Conservation (phyloP, 1,284 basidiomycete species). For the Pseudozyma tsukubaensis region DNA sequence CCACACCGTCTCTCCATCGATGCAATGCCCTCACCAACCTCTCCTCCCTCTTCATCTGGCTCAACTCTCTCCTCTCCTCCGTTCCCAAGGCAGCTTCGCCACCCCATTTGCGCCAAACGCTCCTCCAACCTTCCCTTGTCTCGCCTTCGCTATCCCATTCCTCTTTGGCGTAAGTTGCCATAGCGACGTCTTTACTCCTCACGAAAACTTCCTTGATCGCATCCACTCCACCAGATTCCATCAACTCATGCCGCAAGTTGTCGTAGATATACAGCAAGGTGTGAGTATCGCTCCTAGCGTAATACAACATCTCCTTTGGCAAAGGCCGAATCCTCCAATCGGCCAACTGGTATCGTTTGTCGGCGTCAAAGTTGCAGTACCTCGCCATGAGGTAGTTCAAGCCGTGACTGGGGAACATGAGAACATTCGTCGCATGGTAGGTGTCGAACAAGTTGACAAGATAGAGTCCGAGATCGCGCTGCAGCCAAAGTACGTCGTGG, state of each 20-base stretch:
- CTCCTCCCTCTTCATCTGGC: constrained; percentile 69
- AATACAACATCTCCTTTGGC: constrained; percentile 86
- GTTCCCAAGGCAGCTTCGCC: constrained; percentile 64
- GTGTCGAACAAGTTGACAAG: constrained; percentile 96
- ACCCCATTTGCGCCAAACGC: constrained; percentile 68
- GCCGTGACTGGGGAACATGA: constrained; percentile 79
- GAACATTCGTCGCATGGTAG: constrained; percentile 87
- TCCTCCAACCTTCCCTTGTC: constrained; percentile 61
- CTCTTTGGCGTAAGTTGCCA: constrained; percentile 65
- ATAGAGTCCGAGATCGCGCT: constrained; percentile 93
- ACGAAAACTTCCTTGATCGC: constrained; percentile 62
- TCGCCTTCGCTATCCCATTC: constrained; percentile 63
- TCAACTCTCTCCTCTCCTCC: constrained; percentile 38
- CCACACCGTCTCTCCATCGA: constrained; percentile 84
- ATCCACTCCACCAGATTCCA: constrained; percentile 71
- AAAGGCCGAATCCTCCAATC: constrained; percentile 95
- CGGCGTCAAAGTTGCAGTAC: constrained; percentile 90
- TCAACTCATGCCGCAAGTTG: constrained; percentile 85
- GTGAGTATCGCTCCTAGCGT: constrained; percentile 95
- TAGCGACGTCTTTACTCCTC: constrained; percentile 58
- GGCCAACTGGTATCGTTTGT: constrained; percentile 94
- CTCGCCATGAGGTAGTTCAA: constrained; percentile 86
- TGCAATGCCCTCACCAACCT: constrained; percentile 80
- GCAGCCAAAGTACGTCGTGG: constrained; percentile 93
- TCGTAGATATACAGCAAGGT: constrained; percentile 94